Evolutionary conservation across 2,329 filamentous ascomycete species (phyloP).

Genomic region (Colletotrichum limetticola): DNA sequence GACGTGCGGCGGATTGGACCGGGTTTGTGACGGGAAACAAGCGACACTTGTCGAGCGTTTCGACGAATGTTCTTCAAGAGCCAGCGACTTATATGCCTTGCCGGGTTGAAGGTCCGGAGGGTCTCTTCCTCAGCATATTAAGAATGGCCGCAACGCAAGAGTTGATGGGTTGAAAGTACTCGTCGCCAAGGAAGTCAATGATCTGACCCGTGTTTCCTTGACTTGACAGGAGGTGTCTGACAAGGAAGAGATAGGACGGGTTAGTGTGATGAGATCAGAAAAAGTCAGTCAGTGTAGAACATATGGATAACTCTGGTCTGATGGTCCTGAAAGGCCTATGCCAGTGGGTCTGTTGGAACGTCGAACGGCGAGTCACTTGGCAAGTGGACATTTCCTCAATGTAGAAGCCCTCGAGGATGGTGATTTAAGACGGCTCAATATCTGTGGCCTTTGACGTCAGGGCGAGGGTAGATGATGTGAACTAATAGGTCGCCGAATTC

Average conservation of each 20-base stretch:
- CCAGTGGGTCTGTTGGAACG: background rate
- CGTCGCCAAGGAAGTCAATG: slow-evolving; percentile 5
- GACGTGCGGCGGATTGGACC: slow-evolving; percentile 2
- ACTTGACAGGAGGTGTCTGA: slow-evolving; percentile 20
- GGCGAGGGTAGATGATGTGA: background rate
- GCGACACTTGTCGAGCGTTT: slow-evolving; percentile 16
- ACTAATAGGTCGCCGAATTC: slow-evolving; percentile 2
- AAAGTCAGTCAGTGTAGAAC: slow-evolving; percentile 5
- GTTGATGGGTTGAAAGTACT: background rate
- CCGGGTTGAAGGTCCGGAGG: background rate
- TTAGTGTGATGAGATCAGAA: slow-evolving; percentile 9
- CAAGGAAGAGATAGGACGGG: slow-evolving; percentile 20
- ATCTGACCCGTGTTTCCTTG: slow-evolving; percentile 18
- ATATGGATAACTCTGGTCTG: slow-evolving; percentile 8
- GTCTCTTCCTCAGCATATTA: background rate
- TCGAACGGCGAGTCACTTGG: background rate
- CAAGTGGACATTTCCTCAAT: background rate
- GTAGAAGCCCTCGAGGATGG: background rate
- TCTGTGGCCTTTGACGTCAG: background rate
- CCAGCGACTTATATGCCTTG: background rate
- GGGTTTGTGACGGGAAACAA: slow-evolving; percentile 2
- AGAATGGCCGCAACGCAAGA: background rate
- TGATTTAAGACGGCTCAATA: slow-evolving; percentile 4
- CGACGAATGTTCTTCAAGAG: slow-evolving; percentile 9
- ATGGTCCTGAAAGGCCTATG: slow-evolving; percentile 9